Percentiles rank a stretch among this genome's conserved stretches.
Conservation (phyloP, 306 rosid genomes). For the Acacia confusa region DNA sequence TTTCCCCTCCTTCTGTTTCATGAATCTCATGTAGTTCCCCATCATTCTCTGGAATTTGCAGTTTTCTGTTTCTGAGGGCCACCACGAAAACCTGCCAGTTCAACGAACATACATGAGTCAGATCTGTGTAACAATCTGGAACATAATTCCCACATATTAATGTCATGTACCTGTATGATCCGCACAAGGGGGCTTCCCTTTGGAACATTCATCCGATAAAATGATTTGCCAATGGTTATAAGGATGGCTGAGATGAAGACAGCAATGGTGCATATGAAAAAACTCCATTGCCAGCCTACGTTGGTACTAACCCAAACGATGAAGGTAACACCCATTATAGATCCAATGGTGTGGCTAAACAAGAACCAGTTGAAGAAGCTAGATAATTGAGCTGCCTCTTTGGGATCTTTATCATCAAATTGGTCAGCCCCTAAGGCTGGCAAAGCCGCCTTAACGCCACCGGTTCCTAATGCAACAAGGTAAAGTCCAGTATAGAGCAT, state of each 20-base stretch:
- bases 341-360: conserved; percentile 68
- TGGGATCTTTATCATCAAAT: conserved; percentile 65
- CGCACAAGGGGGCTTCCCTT: conserved; percentile 72
- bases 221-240: conserved; percentile 57
- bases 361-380: conserved; percentile 90
- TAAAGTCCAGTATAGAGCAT: conserved; percentile 67
- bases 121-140: background rate
- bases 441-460: conserved; percentile 75
- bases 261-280: conserved; percentile 42
- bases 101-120: conserved; percentile 3
- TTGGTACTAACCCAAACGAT: conserved; percentile 62
- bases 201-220: conserved; percentile 58
- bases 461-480: conserved; percentile 71
- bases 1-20: conserved; percentile 40
- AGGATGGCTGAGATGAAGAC: conserved; percentile 40
- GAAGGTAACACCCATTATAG: conserved; percentile 64
- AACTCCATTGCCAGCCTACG: conserved; percentile 74
- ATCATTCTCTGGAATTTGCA: conserved; percentile 51
- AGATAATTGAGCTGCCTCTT: conserved; percentile 57
- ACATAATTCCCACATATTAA: background rate
- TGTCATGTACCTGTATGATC: conserved; percentile 51
- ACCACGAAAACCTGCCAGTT: conserved; percentile 59
- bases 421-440: conserved; percentile 88
- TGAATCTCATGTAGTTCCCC: conserved; percentile 48
- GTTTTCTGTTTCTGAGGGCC: conserved; percentile 56